phyloP scores from a whole-genome alignment of 148 eudicot genomes.

The Vaccinium macrocarpon region DNA sequence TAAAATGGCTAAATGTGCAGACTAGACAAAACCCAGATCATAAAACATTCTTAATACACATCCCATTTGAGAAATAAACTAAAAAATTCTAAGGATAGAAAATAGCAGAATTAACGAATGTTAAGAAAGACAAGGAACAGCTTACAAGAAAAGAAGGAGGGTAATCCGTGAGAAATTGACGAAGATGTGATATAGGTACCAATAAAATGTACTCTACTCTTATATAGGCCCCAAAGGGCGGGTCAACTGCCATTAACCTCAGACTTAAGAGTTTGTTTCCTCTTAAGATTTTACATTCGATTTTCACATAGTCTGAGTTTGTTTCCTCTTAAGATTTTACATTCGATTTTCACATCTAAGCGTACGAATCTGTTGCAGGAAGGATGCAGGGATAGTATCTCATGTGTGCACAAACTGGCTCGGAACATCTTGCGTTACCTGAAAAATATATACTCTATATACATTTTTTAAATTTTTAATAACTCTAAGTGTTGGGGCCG shows the following conservation, averaged over 20 bases:
- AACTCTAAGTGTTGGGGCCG: too few relatives aligned
- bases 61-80: slow-evolving; percentile 4
- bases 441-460: too few relatives aligned
- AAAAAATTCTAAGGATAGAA: slow-evolving; percentile 12
- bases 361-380: background rate
- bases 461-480: too few relatives aligned
- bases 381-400: too few relatives aligned
- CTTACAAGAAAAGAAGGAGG: slow-evolving; percentile 41
- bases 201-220: slow-evolving; percentile 16
- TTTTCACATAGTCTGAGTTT: background rate
- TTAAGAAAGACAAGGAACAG: slow-evolving; percentile 18
- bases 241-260: background rate
- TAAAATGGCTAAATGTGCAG: slow-evolving; percentile 2
- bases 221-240: background rate
- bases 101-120: background rate
- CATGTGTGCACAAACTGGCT: background rate
- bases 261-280: background rate
- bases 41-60: slow-evolving; percentile 13
- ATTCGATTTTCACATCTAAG: background rate
- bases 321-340: background rate
- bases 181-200: slow-evolving; percentile 48
- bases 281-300: background rate
- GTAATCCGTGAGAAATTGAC: slow-evolving; percentile 33
- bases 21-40: slow-evolving; percentile 19
- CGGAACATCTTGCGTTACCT: too few relatives aligned